phyloP scores from a whole-genome alignment of 192 early-diverging fungal species.

The Rhizoclosmatium globosum region DNA sequence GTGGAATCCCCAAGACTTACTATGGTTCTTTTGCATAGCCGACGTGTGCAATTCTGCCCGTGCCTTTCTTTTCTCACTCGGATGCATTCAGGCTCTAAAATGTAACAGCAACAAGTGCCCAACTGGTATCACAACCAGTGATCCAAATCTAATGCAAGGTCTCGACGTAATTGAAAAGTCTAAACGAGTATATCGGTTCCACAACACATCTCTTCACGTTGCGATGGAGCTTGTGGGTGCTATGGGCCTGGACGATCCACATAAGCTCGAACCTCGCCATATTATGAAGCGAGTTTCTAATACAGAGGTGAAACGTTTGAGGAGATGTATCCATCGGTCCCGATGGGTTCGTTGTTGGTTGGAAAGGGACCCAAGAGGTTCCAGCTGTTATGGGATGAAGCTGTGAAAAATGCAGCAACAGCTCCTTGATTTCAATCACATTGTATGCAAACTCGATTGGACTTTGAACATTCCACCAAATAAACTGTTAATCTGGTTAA shows the following conservation, averaged over 20 bases:
- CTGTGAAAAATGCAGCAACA: neutral
- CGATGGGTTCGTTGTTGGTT: too few species aligned
- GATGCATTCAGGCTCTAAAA: conserved; percentile 15
- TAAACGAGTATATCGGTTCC: conserved; percentile 13
- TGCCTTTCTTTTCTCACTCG: conserved; percentile 11
- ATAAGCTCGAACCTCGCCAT: conserved; percentile 7
- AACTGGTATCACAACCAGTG: neutral
- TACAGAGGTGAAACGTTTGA: neutral
- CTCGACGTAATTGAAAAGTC: conserved; percentile 2
- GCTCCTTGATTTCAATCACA: too few species aligned
- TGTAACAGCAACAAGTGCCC: conserved; percentile 15
- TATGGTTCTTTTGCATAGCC: neutral
- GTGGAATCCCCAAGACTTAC: neutral
- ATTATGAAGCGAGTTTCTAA: conserved; percentile 1
- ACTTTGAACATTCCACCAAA: too few species aligned
- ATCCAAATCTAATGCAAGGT: conserved; percentile 9
- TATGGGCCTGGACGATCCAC: conserved; percentile 9
- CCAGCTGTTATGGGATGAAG: conserved; percentile 3
- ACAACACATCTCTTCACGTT: neutral
- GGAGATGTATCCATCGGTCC: conserved; percentile 5
- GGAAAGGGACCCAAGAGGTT: neutral
- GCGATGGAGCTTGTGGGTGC: conserved; percentile 11
- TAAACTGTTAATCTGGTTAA: too few species aligned
- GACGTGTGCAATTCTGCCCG: conserved; percentile 16
- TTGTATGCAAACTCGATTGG: too few species aligned